phyloP scores from a whole-genome alignment of 164 flowering plant genomes.

The Vitis amurensis region DNA sequence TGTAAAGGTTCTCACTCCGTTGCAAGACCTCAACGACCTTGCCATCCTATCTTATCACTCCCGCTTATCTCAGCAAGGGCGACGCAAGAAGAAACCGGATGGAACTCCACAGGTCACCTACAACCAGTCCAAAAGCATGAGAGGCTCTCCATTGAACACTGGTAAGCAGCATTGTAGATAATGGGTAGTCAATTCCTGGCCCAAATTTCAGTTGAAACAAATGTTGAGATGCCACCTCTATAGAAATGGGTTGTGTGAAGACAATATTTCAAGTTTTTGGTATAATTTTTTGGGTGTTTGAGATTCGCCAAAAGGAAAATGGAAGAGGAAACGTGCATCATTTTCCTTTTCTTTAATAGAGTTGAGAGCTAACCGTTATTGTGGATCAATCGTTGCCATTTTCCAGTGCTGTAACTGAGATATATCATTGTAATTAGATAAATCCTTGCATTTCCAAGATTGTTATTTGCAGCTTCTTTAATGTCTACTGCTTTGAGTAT shows the following conservation, averaged over 20 bases:
- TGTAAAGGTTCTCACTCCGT: slow-evolving; percentile 65
- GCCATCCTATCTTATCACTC: slow-evolving; percentile 67
- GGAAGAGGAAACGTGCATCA: slow-evolving; percentile 8
- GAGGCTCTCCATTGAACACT: slow-evolving; percentile 52
- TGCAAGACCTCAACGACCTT: slow-evolving; percentile 79
- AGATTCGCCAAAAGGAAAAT: slow-evolving; percentile 9
- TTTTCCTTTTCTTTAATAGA: slow-evolving; percentile 6
- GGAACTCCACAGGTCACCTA: slow-evolving; percentile 37
- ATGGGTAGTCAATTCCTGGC: slow-evolving; percentile 12
- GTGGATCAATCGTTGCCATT: slow-evolving; percentile 13
- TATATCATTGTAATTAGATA: slow-evolving; percentile 24
- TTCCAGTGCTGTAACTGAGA: slow-evolving; percentile 21
- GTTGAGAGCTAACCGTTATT: slow-evolving; percentile 24
- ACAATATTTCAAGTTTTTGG: slow-evolving; percentile 14
- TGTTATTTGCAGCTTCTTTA: slow-evolving; percentile 16
- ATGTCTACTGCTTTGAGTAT: slow-evolving; percentile 14
- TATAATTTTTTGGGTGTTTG: slow-evolving; percentile 16
- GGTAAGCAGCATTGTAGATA: slow-evolving; percentile 46
- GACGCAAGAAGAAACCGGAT: slow-evolving; percentile 69
- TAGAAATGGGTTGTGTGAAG: slow-evolving; percentile 1
- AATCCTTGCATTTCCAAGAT: slow-evolving; percentile 14
- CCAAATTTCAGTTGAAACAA: slow-evolving; percentile 4
- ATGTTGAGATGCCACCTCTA: slow-evolving; percentile 1
- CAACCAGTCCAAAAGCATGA: slow-evolving; percentile 41
- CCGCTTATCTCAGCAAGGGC: slow-evolving; percentile 61